Base-by-base conservation (phyloP, 805 yeast genomes). In the Spathaspora hagerdaliae region DNA sequence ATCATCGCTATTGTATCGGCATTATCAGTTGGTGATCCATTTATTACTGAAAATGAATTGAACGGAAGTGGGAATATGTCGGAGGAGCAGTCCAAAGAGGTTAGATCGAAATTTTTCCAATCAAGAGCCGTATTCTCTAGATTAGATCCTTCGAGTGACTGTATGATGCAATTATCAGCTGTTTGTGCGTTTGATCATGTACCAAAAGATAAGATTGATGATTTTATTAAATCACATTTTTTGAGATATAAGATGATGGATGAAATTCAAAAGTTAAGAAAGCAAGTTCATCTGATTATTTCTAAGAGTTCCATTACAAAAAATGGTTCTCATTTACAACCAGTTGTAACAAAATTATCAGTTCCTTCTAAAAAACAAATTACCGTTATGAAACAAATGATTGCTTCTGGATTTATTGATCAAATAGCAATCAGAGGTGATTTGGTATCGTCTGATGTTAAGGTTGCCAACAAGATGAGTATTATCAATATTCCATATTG, bases 1-100 rank as follows among this genome's bases (percentile, higher is more conserved):
- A 76, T 94, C n/a, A 81, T 94, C 39, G 94, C 97, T 0, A 75
- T 94, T 44, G 97, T 94, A 1, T 85, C 97, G 31, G 96, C 90
- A 0, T 67, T 94, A 31, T 84, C 97, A 0, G 97, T 94, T 38
- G 97, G 97, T 5, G 96, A 91, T 57, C 96, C 96, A 12, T 90
- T 89, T 55, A 64, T 87, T 31, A 75, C 74, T 36, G 96, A 86
- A 59, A 78, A 77, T 51, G 97, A 87, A 57, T 60, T 87, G 9
- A 66, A 60, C 9, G 65, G 64, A 5, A 64, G 57, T 5, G 62
- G 51, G 6, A 66, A 60, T 10, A 40, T 39, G 31, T 65, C 65
- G 3, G 66, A 58, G 11, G 73, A 69, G 29, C 27, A 65, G 60
- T 35, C 66, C 58, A 11, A 63, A 61, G 61, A 63, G 8, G 51